phyloP scores from a whole-genome alignment of 305 asterid species.

The Fraxinus angustifolia region DNA sequence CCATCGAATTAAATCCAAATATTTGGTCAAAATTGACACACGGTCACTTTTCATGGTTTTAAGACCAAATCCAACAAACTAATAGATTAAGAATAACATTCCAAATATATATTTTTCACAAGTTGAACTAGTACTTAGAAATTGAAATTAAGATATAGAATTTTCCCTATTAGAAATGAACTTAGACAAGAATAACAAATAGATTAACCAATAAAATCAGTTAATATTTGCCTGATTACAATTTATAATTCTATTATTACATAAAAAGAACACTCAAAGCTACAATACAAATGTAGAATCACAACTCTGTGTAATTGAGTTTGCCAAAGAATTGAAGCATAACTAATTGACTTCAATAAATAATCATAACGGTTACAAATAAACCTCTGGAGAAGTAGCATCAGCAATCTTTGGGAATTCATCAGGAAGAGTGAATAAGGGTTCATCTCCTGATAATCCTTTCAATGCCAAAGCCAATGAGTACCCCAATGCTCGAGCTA shows the following conservation, averaged over 20 bases:
- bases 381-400: slow-evolving; percentile 24
- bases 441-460: slow-evolving; percentile 33
- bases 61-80: not conserved
- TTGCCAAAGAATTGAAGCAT: not conserved
- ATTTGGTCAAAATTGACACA: no score
- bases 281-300: not conserved
- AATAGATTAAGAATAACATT: not conserved
- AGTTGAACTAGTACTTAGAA: not conserved
- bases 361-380: not conserved
- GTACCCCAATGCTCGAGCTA: slow-evolving; percentile 72
- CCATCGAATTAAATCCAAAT: no score
- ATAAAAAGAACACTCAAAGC: not conserved
- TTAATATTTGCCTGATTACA: not conserved
- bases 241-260: not conserved
- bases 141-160: not conserved
- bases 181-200: not conserved
- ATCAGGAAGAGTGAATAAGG: slow-evolving; percentile 45
- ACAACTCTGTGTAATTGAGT: not conserved
- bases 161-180: not conserved
- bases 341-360: not conserved
- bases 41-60: no score
- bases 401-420: slow-evolving; percentile 35
- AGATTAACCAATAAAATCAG: not conserved
- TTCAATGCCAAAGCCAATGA: slow-evolving; percentile 49
- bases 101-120: not conserved